These are phyloP conservation scores for Trichothecium roseum DNA, from an alignment of 2,329 filamentous ascomycete genomes.

Conservation along the genomic window DNA sequence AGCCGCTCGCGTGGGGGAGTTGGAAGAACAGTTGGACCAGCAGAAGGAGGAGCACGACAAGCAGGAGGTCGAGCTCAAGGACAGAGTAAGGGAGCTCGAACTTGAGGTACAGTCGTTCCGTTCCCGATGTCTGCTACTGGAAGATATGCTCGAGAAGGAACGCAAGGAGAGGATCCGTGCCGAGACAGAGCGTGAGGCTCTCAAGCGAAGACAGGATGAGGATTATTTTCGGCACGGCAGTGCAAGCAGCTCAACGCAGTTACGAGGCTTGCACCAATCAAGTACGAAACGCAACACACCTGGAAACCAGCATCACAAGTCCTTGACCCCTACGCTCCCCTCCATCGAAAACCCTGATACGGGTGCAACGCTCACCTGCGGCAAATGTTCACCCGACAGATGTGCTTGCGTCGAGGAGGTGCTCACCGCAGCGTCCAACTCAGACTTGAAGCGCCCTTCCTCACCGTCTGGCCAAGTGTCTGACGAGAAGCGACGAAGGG, in stretches of 20 bases:
- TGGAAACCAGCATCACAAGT: slow-evolving; percentile 25
- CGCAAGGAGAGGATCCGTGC: slow-evolving; percentile 35
- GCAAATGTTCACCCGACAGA: slow-evolving; percentile 41
- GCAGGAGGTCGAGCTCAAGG: slow-evolving; percentile 44
- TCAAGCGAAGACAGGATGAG: slow-evolving; percentile 19
- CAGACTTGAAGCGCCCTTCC: slow-evolving; percentile 36
- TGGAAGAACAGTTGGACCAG: slow-evolving; percentile 57
- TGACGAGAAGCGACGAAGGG: slow-evolving; percentile 41
- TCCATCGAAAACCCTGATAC: slow-evolving; percentile 33
- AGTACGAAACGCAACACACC: neutral
- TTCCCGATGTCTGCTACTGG: slow-evolving; percentile 49
- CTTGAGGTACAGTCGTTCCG: slow-evolving; percentile 56
- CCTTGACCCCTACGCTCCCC: slow-evolving; percentile 28
- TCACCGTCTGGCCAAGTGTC: slow-evolving; percentile 32
- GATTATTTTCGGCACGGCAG: slow-evolving; percentile 12
- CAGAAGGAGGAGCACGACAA: slow-evolving; percentile 47
- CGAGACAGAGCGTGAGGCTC: slow-evolving; percentile 29
- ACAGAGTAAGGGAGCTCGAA: slow-evolving; percentile 50
- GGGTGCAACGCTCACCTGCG: slow-evolving; percentile 36
- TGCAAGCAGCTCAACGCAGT: neutral
- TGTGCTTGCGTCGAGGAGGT: slow-evolving; percentile 52
- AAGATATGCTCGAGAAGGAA: slow-evolving; percentile 53
- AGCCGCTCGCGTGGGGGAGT: slow-evolving; percentile 70
- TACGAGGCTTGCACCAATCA: neutral
- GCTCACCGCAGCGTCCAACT: slow-evolving; percentile 30